Evolutionary conservation across 169 alveolate species (phyloP), one percentile per base, ranked within the genome.

Genomic region (Plasmodium fragile): DNA sequence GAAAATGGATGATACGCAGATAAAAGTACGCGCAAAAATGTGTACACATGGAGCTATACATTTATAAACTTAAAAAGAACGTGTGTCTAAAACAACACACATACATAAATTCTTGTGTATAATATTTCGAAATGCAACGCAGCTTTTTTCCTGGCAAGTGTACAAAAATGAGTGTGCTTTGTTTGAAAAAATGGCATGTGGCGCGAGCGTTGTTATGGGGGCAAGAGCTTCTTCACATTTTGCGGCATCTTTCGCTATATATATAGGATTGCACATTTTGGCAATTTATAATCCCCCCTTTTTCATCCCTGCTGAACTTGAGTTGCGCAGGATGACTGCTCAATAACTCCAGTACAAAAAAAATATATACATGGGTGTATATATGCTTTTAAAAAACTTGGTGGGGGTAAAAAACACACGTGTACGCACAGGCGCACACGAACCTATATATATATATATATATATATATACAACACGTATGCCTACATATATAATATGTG

Each of bases 311-410:
- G 25, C 53, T 34, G 28, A 45, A 7, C 39, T 79, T 18, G 10
- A 11, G n/a, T 79, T 49, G 80, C 75, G 71, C 41, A 81, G 59
- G 30, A 30, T 43, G 53, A 8, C 30, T 18, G 18, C 78, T 18
- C 25, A 16, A 81, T 53, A 55, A 55, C 79, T 81, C 72, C 43
- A 81, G 53, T 81, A 92, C 93, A 78, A 70, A 59, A 70, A 28
- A 83, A 32, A 83, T 65, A 77, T 18, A 78, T 49, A 71, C 43
- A 83, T 30, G 25, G 59, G 8, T 49, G 59, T 49, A 49, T 49
- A 49, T 49, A 49, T 49, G 59, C 59, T 49, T 45, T 65, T 45
- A 43, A 69, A 45, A 83, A 45, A 69, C 84, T 32, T 83, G 25
- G 59, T 30, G 72, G 39, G 22, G 53, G 18, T n/a, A 25, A 22